Conservation (phyloP, 352 stramenopile species). For the Globisporangium cylindrosporum region DNA sequence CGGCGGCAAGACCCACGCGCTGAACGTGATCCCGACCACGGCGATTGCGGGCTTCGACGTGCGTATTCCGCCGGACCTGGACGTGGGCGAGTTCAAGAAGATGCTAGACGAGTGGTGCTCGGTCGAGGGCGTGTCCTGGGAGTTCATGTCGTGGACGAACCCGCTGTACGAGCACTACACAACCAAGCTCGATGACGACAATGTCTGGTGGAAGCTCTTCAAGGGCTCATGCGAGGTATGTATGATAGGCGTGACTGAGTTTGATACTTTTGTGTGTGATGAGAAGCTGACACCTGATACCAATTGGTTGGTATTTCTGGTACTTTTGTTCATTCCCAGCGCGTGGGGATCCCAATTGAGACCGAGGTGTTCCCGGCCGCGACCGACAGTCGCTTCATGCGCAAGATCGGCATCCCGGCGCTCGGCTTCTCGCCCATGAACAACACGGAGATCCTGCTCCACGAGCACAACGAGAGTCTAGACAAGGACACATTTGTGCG, state of each 20-base stretch:
- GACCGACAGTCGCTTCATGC: conserved; percentile 91
- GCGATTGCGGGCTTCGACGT: conserved; percentile 91
- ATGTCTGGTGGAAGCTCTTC: conserved; percentile 44
- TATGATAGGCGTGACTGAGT: neutral
- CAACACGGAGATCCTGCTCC: conserved; percentile 91
- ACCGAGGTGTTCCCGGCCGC: conserved; percentile 92
- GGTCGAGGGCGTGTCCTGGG: conserved; percentile 79
- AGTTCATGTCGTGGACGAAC: conserved; percentile 33
- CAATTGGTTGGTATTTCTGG: neutral
- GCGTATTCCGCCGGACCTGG: conserved; percentile 85
- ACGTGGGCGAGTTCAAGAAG: conserved; percentile 75
- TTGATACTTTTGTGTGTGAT: neutral
- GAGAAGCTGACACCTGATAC: neutral
- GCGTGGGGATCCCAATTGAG: conserved; percentile 39
- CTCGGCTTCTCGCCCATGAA: conserved; percentile 94
- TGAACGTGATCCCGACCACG: conserved; percentile 88
- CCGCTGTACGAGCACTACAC: conserved; percentile 53
- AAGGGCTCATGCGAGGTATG: conserved; percentile 31
- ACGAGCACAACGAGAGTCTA: conserved; percentile 95
- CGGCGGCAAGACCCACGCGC: too few relatives aligned
- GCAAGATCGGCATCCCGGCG: conserved; percentile 86
- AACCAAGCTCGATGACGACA: conserved; percentile 43
- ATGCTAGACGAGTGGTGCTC: conserved; percentile 89
- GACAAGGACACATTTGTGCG: conserved; percentile 89
- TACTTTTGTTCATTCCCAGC: neutral